Percentiles rank a stretch among this genome's conserved stretches.
Evolutionary conservation across 2,329 filamentous ascomycete genomes (phyloP).

Genomic region (Botrytis medusae): DNA sequence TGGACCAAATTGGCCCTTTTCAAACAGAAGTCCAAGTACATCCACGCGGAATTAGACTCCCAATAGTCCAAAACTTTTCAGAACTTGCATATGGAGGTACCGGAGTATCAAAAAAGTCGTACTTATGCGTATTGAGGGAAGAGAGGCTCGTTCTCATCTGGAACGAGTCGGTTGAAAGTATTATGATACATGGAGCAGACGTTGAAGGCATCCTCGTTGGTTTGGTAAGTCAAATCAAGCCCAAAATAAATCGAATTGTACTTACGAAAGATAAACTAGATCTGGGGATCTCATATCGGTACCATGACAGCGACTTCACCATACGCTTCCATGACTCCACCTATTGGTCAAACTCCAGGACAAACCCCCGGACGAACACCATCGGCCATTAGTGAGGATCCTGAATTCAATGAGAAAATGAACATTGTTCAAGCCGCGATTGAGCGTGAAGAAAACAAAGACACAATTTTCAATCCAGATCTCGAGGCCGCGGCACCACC

Average conservation of each 20-base stretch:
- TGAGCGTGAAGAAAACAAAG: conserved; percentile 29
- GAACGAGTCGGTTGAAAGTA: conserved; percentile 31
- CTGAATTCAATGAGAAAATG: conserved; percentile 27
- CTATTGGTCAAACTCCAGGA: conserved; percentile 15
- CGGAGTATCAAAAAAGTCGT: conserved; percentile 23
- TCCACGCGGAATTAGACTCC: conserved; percentile 24
- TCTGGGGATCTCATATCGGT: conserved; percentile 32
- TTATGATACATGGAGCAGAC: conserved; percentile 28
- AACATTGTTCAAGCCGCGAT: conserved; percentile 28
- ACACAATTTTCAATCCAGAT: conserved; percentile 28
- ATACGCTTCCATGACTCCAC: conserved; percentile 24
- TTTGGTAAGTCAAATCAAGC: conserved; percentile 22
- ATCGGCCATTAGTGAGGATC: conserved; percentile 21
- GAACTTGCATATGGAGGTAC: conserved; percentile 45
- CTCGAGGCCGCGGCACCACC: conserved; percentile 24
- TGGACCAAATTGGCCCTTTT: conserved; percentile 29
- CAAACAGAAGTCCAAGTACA: conserved; percentile 28
- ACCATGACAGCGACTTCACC: conserved; percentile 24
- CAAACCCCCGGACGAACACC: conserved; percentile 20
- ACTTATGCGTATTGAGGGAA: conserved; percentile 28
- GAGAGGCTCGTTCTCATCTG: conserved; percentile 30
- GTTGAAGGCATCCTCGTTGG: conserved; percentile 29
- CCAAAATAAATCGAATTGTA: background rate
- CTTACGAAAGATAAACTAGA: conserved; percentile 20
- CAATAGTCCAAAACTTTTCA: conserved; percentile 50